Evolutionary conservation across 78 protist species (phyloP).

Genomic region (Dictyostelium firmibasis): DNA sequence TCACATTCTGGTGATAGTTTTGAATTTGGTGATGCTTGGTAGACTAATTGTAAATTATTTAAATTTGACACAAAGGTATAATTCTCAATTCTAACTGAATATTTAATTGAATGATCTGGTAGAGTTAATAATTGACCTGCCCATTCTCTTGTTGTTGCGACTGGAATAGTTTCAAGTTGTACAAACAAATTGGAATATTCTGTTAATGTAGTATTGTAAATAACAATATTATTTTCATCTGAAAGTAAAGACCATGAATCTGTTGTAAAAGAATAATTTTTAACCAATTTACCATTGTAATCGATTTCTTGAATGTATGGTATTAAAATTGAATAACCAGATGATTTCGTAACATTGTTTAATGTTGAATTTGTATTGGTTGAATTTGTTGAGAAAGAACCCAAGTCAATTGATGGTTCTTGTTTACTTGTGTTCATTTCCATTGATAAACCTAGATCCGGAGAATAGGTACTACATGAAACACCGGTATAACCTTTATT

Average conservation of each 20-base stretch:
- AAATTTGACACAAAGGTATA: neutral
- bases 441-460: neutral
- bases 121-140: neutral
- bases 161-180: neutral
- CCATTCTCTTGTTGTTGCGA: neutral
- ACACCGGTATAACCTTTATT: constrained; percentile 19
- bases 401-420: neutral
- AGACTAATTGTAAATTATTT: neutral
- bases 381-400: neutral
- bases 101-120: constrained; percentile 2
- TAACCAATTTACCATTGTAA: neutral
- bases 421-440: neutral
- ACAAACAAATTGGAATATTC: neutral
- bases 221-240: neutral
- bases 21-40: neutral
- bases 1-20: neutral
- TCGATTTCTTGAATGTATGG: neutral
- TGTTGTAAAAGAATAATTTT: neutral
- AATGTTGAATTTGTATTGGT: neutral
- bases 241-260: neutral
- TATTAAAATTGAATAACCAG: neutral
- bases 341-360: neutral
- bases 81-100: constrained; percentile 6
- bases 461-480: neutral
- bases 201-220: neutral